phyloP scores from a whole-genome alignment of 2,329 filamentous ascomycete species.

The Leptoxyphium fumago region DNA sequence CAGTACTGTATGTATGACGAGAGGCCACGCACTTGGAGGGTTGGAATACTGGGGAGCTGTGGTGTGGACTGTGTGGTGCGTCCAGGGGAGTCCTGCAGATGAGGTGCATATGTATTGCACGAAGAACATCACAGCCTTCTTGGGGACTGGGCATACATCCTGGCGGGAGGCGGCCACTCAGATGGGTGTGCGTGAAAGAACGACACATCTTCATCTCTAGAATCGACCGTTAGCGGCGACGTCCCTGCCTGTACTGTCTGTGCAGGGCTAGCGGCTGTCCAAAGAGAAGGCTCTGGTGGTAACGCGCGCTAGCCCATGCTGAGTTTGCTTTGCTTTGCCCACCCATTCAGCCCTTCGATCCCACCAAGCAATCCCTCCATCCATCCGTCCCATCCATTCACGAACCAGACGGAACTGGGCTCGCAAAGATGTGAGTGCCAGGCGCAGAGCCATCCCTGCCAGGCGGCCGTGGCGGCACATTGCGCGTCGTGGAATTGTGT shows the following conservation, averaged over 20 bases:
- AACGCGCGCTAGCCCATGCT: constrained; percentile 5
- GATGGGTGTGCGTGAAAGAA: constrained; percentile 3
- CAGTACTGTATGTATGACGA: neutral
- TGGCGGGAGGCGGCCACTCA: constrained; percentile 3
- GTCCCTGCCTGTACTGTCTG: constrained; percentile 10
- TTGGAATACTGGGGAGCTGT: no score
- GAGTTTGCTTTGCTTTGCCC: no score
- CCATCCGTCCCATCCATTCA: neutral
- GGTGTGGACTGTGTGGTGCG: no score
- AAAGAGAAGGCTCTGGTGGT: constrained; percentile 8
- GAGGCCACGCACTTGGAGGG: neutral
- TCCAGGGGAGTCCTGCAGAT: neutral
- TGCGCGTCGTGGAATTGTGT: neutral
- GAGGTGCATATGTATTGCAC: neutral
- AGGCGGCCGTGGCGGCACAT: neutral
- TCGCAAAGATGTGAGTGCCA: no score
- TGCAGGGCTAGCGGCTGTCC: constrained; percentile 8
- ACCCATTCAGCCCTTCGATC: no score
- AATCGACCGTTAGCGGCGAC: constrained; percentile 9
- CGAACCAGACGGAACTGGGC: neutral
- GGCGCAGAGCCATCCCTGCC: neutral
- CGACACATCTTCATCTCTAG: constrained; percentile 11
- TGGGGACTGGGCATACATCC: neutral
- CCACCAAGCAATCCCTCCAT: no score
- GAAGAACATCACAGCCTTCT: neutral